These are phyloP conservation scores for Hydrangea macrophylla DNA, from an alignment of 148 eudicot genomes.

Conservation along the genomic window DNA sequence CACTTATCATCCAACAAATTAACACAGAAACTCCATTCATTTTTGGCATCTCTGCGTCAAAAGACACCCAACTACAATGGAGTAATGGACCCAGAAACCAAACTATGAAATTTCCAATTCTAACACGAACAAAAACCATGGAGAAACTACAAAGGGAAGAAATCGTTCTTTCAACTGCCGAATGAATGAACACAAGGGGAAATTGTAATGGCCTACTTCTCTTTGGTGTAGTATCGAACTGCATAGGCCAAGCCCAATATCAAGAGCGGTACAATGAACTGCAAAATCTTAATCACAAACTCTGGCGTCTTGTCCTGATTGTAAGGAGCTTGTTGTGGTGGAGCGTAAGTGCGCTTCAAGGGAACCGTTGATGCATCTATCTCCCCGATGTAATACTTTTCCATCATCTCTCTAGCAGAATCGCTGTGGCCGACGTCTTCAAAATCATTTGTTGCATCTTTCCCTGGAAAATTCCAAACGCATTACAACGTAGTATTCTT, in stretches of 20 bases:
- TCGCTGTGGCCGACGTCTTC: slow-evolving; percentile 90
- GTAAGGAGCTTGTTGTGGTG: slow-evolving; percentile 49
- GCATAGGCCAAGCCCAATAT: slow-evolving; percentile 69
- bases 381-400: slow-evolving; percentile 62
- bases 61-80: too few species aligned
- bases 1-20: too few species aligned
- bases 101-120: too few species aligned
- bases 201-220: slow-evolving; percentile 35
- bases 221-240: slow-evolving; percentile 62
- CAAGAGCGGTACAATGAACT: slow-evolving; percentile 67
- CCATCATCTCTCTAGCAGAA: slow-evolving; percentile 65
- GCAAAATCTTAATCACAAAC: slow-evolving; percentile 64
- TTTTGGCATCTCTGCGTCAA: too few species aligned
- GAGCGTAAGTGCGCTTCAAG: slow-evolving; percentile 32
- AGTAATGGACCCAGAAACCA: too few species aligned
- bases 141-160: too few species aligned
- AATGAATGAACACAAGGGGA: too few species aligned
- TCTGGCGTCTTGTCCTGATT: slow-evolving; percentile 62
- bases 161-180: too few species aligned
- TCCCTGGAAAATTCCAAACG: slow-evolving; percentile 59
- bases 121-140: too few species aligned
- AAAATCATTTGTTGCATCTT: slow-evolving; percentile 82
- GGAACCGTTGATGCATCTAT: slow-evolving; percentile 56
- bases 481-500: too few species aligned
- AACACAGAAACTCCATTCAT: too few species aligned